Conservation (phyloP, 1,139 yeast genomes). For the Taphrina betulina region DNA sequence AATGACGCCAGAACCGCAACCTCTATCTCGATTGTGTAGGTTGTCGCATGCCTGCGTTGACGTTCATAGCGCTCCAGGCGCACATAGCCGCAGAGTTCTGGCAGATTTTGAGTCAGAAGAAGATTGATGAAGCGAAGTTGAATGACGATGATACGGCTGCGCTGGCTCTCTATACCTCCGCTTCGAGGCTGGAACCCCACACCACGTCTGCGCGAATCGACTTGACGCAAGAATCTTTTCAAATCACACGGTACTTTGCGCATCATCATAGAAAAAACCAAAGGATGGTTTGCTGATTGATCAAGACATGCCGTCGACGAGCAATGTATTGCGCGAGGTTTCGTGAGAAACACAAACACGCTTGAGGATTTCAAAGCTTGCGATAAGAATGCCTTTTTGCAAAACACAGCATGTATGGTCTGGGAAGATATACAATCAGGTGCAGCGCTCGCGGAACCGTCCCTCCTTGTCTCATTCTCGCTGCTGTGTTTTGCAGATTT, state of each 20-base stretch:
- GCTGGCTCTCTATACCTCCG: conserved; percentile 49
- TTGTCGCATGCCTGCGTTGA: conserved; percentile 32
- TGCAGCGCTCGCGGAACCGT: conserved; percentile 47
- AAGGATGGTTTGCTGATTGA: no score
- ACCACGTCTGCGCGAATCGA: conserved; percentile 45
- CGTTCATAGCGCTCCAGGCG: conserved; percentile 61
- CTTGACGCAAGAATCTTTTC: conserved; percentile 37
- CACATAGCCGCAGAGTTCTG: conserved; percentile 86
- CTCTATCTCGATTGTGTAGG: no score
- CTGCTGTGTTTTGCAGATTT: conserved; percentile 78
- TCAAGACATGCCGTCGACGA: conserved; percentile 36
- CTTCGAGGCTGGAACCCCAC: conserved; percentile 50
- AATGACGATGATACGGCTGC: conserved; percentile 53
- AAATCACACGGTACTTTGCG: conserved; percentile 38
- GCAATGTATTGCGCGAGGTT: conserved; percentile 44
- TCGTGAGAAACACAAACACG: conserved; percentile 69
- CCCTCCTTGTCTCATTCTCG: conserved; percentile 52
- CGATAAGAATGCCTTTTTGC: conserved; percentile 57
- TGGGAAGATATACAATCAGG: conserved; percentile 43
- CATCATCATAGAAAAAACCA: no score
- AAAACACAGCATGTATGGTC: conserved; percentile 33
- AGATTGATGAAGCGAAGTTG: conserved; percentile 64
- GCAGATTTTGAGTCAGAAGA: conserved; percentile 63
- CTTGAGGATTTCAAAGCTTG: conserved; percentile 73
- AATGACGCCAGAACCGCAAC: no score